Evolutionary conservation across 2,329 filamentous ascomycete genomes (phyloP).

Genomic region (Magnaporthales sp.): DNA sequence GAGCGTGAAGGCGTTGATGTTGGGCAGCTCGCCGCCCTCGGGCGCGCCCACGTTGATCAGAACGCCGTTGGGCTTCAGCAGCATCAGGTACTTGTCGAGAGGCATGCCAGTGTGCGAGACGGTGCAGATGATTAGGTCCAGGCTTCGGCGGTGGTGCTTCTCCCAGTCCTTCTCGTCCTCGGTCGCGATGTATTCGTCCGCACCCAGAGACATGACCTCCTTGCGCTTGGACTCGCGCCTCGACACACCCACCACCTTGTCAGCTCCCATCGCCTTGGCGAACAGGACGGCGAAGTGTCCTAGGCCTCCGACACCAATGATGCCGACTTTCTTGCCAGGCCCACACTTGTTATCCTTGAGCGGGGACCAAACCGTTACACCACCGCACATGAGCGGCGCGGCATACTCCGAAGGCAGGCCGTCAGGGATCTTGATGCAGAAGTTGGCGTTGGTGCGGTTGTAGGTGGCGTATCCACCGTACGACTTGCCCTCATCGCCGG

Average conservation of each 20-base stretch:
- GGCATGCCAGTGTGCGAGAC: conserved; percentile 49
- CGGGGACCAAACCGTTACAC: conserved; percentile 11
- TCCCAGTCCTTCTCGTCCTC: conserved; percentile 46
- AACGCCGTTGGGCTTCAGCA: conserved; percentile 58
- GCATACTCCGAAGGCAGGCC: conserved; percentile 13
- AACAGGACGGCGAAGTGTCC: conserved; percentile 13
- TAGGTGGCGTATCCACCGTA: conserved; percentile 15
- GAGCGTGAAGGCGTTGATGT: conserved; percentile 46
- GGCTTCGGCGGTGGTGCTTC: conserved; percentile 35
- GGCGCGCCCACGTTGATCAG: conserved; percentile 59
- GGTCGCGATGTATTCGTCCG: conserved; percentile 19
- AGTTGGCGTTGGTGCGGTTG: conserved; percentile 28
- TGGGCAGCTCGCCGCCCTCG: conserved; percentile 38
- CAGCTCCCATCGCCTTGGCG: conserved; percentile 11
- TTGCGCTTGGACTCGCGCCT: conserved; percentile 8
- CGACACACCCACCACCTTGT: conserved; percentile 11
- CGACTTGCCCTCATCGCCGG: conserved; percentile 28
- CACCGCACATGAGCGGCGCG: conserved; percentile 15
- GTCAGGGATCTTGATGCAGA: conserved; percentile 22
- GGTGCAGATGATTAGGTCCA: conserved; percentile 54
- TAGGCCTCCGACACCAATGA: conserved; percentile 12
- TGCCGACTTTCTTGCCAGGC: conserved; percentile 10
- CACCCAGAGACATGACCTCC: conserved; percentile 10
- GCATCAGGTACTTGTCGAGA: conserved; percentile 48
- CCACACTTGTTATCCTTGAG: conserved; percentile 8